Base-by-base conservation (phyloP, 2,329 filamentous ascomycete genomes). In the Epichloe scottii region DNA sequence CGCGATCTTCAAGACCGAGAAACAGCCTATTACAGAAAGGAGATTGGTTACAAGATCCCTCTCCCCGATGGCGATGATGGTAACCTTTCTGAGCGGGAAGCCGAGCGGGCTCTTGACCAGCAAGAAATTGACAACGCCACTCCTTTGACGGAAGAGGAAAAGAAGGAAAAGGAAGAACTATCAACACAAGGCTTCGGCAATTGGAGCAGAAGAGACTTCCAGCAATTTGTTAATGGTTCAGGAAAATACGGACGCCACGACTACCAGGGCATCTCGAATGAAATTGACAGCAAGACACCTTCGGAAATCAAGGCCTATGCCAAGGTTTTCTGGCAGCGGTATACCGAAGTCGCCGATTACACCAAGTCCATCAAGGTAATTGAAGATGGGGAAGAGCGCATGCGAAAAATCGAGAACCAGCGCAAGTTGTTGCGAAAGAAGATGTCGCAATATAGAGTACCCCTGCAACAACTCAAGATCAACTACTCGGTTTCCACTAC, bases 401-500 rank as follows among this genome's bases (percentile, higher is more conserved):
- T 87, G 51, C 83, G 86, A 50, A 91, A 91, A 68, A 87, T 91
- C 53, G 87, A 93, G 58, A 87, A 95, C 64, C 91, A 97, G 67
- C 85, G 89, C 55, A 91, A 94, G 69, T 85, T 97, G 73, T 78
- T 98, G 51, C 82, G 85, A 56, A 94, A 90, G 78, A 98, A 98
- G 79, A 87, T 98, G 78, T 79, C 84, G 60, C 88, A 93, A 74
- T 97, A 95, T 66, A 86, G 93, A n/a, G 91, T 97, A 47, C 94
- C 93, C 23, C 77, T 98, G 15, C 93, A 98, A 67, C 93, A 98
- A 68, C 82, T 98, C 62, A 95, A 95, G 75, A 89, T 98, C 73
- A 97, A 95, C 71, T 98, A 98, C 69, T 95, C 90, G 0, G 93
- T 98, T 30, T 95, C 89, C 6, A 98, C 93, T 2, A 98, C 94